Evolutionary conservation across 2,329 filamentous ascomycete species (phyloP), one percentile per base, ranked within the genome.

Genomic region (Fusarium sp.): DNA sequence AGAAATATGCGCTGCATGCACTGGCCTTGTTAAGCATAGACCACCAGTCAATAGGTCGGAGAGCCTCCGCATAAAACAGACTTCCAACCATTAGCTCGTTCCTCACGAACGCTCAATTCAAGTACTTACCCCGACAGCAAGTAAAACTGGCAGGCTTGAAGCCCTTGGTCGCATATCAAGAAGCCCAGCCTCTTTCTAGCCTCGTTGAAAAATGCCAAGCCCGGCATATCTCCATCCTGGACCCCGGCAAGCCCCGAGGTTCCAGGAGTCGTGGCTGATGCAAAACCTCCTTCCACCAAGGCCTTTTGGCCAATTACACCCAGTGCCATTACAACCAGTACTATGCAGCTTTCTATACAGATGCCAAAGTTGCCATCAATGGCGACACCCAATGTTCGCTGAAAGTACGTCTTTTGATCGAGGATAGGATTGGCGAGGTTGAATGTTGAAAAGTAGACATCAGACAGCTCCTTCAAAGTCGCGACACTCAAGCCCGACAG

Each of bases 341-440:
- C 72, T 0, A 74, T 75, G 6, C 72, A 74, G 22, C 50, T 74
- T 18, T 74, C 72, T 0, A 75, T 67, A 0, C 72, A 75, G 0
- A 75, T 54, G 0, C 69, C 72, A 42, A 74, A 74, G 10, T 63
- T 73, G 0, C 72, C 72, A 9, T 75, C 72, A 1, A 74, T 74
- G 0, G 72, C 72, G 6, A 65, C 57, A 6, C 72, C 72, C 0
- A 74, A n/a, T 0, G 72, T 75, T 0, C 69, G 72, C 4, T 73
- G 72, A 0, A 74, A 75, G 31, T 75, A 74, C 0, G 70, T 75
- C 62, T 75, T 75, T 1, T 75, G 72, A 2, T 74, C 72, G 5
- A 74, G 8, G 0, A 74, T 75, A 0, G 72, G 72, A 3, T 63
- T 74, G 0, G 72, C 72, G 0, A 74, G 57, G 1, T 74, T 74